These are phyloP conservation scores for Boletus rubropictus DNA, from an alignment of 768 basidiomycete genomes.

Conservation along the genomic window DNA sequence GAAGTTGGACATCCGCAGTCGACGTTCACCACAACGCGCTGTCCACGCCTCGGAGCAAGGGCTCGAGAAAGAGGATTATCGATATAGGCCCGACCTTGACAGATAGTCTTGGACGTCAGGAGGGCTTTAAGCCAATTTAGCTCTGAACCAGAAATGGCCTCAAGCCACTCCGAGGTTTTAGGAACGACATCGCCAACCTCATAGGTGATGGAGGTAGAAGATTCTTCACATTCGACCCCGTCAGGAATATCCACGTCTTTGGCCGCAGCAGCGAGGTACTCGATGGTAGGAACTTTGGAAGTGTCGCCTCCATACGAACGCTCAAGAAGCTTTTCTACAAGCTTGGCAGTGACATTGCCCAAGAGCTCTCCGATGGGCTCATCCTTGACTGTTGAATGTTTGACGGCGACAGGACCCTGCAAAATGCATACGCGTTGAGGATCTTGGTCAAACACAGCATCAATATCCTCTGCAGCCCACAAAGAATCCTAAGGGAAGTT, in stretches of 20 bases:
- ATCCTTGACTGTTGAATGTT: slow-evolving; percentile 81
- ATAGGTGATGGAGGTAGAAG: slow-evolving; percentile 42
- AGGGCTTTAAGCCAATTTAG: slow-evolving; percentile 86
- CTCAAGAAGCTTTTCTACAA: slow-evolving; percentile 74
- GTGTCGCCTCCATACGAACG: slow-evolving; percentile 73
- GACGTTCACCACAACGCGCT: slow-evolving; percentile 64
- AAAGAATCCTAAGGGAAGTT: slow-evolving; percentile 69
- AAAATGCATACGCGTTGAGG: slow-evolving; percentile 97
- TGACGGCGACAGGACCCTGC: slow-evolving; percentile 93
- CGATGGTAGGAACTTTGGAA: slow-evolving; percentile 68
- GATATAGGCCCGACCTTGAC: slow-evolving; percentile 81
- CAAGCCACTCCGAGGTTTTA: slow-evolving; percentile 68
- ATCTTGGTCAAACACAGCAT: slow-evolving; percentile 98
- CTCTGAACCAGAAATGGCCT: slow-evolving; percentile 73
- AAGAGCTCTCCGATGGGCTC: slow-evolving; percentile 92
- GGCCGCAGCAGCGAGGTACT: slow-evolving; percentile 70
- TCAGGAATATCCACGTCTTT: slow-evolving; percentile 32
- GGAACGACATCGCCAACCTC: slow-evolving; percentile 53
- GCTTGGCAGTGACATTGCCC: slow-evolving; percentile 74
- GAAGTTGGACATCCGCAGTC: slow-evolving; percentile 46
- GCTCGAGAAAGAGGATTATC: slow-evolving; percentile 86
- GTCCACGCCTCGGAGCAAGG: slow-evolving; percentile 73
- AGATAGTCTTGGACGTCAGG: slow-evolving; percentile 72
- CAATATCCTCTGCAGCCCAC: slow-evolving; percentile 97
- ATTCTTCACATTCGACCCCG: slow-evolving; percentile 40